Evolutionary conservation across 805 yeast genomes (phyloP), one percentile per base, ranked within the genome.

Genomic region (Starmerella apicola): DNA sequence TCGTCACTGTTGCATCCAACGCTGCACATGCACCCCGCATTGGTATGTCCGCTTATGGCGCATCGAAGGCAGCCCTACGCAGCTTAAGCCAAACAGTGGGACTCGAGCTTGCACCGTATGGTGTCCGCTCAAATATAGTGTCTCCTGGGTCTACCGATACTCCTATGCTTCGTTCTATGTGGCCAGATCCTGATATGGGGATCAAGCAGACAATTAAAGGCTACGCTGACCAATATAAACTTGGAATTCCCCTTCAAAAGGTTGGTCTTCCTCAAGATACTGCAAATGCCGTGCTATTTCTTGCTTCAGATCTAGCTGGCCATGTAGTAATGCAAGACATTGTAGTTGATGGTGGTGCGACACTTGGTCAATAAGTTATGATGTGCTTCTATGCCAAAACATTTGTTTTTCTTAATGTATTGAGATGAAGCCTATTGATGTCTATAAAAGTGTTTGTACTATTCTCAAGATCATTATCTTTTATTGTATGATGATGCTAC

Each of bases 31-130:
- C 42, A 3, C 48, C 48, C 4, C 37, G 48, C 3, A 32, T 44
- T 8, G 48, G 48, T 7, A 44, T 44, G 48, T 44, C 48, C 5
- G 48, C 43, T 7, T 44, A 44, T 18, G 48, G 48, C 10, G 48
- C 48, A 3, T 44, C 48, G 4, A 44, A 44, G 27, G 33, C 44
- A 9, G 48, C 48, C 3, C 19, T 38, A 3, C 34, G 33, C 8
- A 44, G 48, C 30, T 18, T 44, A 24, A 25, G 39, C 15, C 36
- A 34, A 10, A 36, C 38, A 6, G 48, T 44, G 1, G 48, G 43
- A 2, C 38, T 44, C 1, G 48, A 44, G 24, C 37, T 44, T 2
- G 48, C 48, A 5, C 36, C 39, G 1, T 38, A 19, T 16, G 48
- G 48, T 3, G 48, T 44, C 3, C 37, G 48, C 7, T 35, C 38